Base-by-base conservation (phyloP, 2,329 filamentous ascomycete species). In the Atkinsonella hypoxylon region DNA sequence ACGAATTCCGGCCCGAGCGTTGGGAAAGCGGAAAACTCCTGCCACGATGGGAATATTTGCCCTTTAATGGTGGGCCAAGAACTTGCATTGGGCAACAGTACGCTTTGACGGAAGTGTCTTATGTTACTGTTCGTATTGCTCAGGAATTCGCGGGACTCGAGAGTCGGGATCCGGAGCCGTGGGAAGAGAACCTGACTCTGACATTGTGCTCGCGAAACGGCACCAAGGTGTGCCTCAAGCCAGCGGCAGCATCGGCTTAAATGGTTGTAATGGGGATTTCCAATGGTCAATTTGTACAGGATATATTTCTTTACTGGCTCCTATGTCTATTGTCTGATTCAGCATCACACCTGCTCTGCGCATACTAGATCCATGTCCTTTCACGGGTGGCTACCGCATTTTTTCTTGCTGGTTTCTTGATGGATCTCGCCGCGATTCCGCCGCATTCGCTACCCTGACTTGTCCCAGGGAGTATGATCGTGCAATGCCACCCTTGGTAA, bases 61-160 rank as follows among this genome's bases (percentile, higher is more conserved):
- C 71, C 1, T 75, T 75, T 56, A 73, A 73, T 52, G 71, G 70
- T 3, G 71, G 70, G 0, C 71, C 71, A 2, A 59, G 71, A 18
- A 71, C 72, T 30, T 74, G 71, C 53, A 53, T 61, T 12, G 62
- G 55, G 40, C 58, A 59, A 49, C 49, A 56, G 45, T 61, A 53
- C 17, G 58, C 55, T 4, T 50, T 62, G 22, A 58, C 56, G 11
- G 59, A 62, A 48, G 57, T 55, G 1, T 55, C 55, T 2, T 62
- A 62, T 20, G 56, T 60, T 9, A 42, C 56, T 2, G 53, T 58
- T 11, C 57, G 58, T 12, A 54, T 62, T 50, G 52, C 53, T 1
- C 59, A 62, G 52, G 47, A 55, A 40, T 62, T 60, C 34, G 34
- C 52, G 11, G 45, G 17, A 3, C 20, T 59, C 11, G 49, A 58